These are phyloP conservation scores for Castanospermum australe DNA, from an alignment of 306 rosid species.

Conservation along the genomic window DNA sequence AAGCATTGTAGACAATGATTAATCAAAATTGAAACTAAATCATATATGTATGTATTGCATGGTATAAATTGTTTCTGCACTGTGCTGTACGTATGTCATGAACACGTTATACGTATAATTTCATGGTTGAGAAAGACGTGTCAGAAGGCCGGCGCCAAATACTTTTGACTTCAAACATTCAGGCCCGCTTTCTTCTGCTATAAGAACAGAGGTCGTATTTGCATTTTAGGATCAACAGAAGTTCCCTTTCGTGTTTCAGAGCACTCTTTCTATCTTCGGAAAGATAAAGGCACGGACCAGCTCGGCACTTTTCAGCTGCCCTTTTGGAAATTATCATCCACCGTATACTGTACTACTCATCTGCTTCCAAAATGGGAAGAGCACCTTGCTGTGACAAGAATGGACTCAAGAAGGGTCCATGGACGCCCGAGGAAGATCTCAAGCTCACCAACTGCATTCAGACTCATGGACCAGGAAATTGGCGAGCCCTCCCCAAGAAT, in stretches of 20 bases:
- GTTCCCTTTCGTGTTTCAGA: slow-evolving; percentile 22
- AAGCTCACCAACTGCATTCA: slow-evolving; percentile 58
- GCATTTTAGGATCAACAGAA: slow-evolving; percentile 30
- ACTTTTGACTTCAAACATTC: slow-evolving; percentile 62
- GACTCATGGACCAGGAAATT: slow-evolving; percentile 76
- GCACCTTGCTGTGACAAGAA: slow-evolving; percentile 88
- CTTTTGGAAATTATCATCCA: background rate
- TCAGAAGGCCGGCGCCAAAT: slow-evolving; percentile 91
- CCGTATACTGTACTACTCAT: background rate
- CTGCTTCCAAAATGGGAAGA: slow-evolving; percentile 70
- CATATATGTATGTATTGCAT: background rate
- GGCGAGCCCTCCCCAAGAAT: slow-evolving; percentile 85
- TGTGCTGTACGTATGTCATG: background rate
- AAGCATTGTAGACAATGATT: too few species aligned
- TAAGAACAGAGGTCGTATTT: slow-evolving; percentile 38
- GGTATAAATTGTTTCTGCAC: background rate
- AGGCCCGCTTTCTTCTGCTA: slow-evolving; percentile 10
- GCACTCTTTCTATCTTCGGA: background rate
- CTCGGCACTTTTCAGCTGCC: slow-evolving; percentile 29
- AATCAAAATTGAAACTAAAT: background rate
- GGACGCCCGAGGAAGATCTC: slow-evolving; percentile 92
- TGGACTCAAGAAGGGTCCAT: slow-evolving; percentile 93
- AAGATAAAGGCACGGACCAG: background rate
- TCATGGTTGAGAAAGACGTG: slow-evolving; percentile 33
- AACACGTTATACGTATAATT: background rate